phyloP scores from a whole-genome alignment of 192 early-diverging fungal genomes.

The Coemansia sp. region DNA sequence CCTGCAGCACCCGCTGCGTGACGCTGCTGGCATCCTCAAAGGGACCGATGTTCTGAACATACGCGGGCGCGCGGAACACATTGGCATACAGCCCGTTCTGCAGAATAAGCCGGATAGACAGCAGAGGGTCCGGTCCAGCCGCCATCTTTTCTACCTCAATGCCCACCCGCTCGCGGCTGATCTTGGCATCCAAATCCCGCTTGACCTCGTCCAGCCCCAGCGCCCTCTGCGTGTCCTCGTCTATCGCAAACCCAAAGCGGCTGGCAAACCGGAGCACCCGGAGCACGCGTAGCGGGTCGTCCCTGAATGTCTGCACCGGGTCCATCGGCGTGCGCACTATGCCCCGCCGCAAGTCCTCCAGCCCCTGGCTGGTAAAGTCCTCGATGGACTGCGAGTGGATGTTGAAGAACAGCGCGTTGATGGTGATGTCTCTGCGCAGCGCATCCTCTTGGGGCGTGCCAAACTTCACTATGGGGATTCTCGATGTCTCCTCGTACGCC shows the following conservation, averaged over 20 bases:
- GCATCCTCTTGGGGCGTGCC: constrained; percentile 94
- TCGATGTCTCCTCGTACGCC: constrained; percentile 74
- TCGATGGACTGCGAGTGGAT: constrained; percentile 79
- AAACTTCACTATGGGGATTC: constrained; percentile 77
- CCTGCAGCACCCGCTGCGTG: constrained; percentile 9
- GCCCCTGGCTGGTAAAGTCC: constrained; percentile 78
- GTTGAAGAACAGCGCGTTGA: constrained; percentile 98
- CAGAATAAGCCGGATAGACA: constrained; percentile 52
- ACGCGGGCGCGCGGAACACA: constrained; percentile 30
- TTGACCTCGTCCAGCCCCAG: constrained; percentile 57
- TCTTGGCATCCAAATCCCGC: constrained; percentile 71
- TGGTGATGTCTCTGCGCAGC: constrained; percentile 90
- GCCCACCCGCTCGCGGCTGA: constrained; percentile 89
- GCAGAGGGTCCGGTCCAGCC: constrained; percentile 56
- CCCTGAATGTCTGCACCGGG: constrained; percentile 83
- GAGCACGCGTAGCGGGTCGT: constrained; percentile 93
- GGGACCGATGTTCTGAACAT: background rate
- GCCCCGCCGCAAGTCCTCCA: constrained; percentile 69
- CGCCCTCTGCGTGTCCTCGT: constrained; percentile 62
- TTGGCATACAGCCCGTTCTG: constrained; percentile 45
- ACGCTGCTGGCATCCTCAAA: constrained; percentile 5
- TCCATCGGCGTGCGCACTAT: constrained; percentile 88
- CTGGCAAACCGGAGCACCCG: constrained; percentile 94
- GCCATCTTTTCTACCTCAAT: constrained; percentile 95
- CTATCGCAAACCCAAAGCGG: constrained; percentile 78